Evolutionary conservation across 345 rosid genomes (phyloP).

Genomic region (Linum tenue): DNA sequence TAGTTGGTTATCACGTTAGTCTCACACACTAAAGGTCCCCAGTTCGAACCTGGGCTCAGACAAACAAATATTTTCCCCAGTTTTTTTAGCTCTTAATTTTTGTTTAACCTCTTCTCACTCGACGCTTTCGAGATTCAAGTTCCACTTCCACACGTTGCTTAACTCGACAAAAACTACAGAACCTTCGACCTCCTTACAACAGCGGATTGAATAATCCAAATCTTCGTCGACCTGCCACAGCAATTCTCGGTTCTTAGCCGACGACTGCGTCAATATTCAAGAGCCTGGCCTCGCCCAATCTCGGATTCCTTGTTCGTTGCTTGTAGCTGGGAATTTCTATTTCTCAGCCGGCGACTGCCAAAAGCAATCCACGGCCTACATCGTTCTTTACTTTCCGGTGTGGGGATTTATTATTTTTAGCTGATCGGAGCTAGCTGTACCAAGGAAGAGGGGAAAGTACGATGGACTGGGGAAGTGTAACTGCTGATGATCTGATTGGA

Average conservation of each 20-base stretch:
- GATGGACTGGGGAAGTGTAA: conserved; percentile 11
- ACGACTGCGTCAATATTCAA: too few relatives aligned
- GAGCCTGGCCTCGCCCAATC: too few relatives aligned
- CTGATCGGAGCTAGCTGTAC: background rate
- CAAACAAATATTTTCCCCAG: background rate
- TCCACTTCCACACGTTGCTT: background rate
- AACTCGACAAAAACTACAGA: background rate
- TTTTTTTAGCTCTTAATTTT: too few relatives aligned
- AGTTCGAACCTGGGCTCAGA: conserved; percentile 2
- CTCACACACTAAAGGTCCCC: background rate
- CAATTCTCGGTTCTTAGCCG: background rate
- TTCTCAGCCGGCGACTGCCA: too few relatives aligned
- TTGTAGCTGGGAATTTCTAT: too few relatives aligned
- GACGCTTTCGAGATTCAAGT: too few relatives aligned
- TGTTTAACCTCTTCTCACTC: too few relatives aligned
- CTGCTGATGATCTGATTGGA: conserved; percentile 2
- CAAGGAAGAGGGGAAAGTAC: background rate
- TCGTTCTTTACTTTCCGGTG: background rate
- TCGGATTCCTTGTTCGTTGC: too few relatives aligned
- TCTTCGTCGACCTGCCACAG: background rate
- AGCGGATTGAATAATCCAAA: too few relatives aligned
- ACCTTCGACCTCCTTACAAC: background rate
- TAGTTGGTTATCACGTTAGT: conserved; percentile 1
- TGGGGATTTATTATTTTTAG: background rate
- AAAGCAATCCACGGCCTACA: background rate